phyloP scores from a whole-genome alignment of 2,329 filamentous ascomycete genomes.

The Blastomyces emzantsi region DNA sequence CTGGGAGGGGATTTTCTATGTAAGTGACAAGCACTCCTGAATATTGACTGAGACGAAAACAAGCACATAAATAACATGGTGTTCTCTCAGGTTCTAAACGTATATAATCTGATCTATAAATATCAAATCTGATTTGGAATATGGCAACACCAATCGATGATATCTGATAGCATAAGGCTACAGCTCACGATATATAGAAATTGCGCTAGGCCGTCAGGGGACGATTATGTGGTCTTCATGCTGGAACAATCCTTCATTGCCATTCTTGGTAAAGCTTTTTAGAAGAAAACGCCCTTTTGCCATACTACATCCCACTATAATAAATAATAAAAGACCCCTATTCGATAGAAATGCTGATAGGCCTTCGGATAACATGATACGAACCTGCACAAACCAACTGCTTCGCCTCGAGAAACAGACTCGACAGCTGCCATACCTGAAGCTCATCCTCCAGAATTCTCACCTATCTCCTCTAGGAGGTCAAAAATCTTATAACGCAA shows the following conservation, averaged over 20 bases:
- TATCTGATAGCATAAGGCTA: too few relatives aligned
- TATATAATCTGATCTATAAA: too few relatives aligned
- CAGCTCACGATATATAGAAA: too few relatives aligned
- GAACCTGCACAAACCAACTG: background rate
- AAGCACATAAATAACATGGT: too few relatives aligned
- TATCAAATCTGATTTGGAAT: too few relatives aligned
- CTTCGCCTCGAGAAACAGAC: background rate
- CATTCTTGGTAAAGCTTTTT: background rate
- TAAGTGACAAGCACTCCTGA: too few relatives aligned
- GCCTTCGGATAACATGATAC: background rate
- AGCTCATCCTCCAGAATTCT: constrained; percentile 3
- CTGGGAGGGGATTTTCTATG: too few relatives aligned
- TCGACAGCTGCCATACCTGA: background rate
- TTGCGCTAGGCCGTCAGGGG: too few relatives aligned
- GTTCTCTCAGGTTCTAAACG: too few relatives aligned
- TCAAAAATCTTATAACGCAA: constrained; percentile 9
- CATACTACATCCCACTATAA: background rate
- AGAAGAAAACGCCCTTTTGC: background rate
- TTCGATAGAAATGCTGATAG: background rate
- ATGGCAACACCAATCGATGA: too few relatives aligned
- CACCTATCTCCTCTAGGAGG: constrained; percentile 6
- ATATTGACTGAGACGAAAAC: too few relatives aligned
- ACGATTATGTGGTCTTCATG: too few relatives aligned
- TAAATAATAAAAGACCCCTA: background rate
- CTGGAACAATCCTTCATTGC: background rate